Conservation (phyloP, 225 moss, liverwort and hornwort genomes). For the Ulota crispa region DNA sequence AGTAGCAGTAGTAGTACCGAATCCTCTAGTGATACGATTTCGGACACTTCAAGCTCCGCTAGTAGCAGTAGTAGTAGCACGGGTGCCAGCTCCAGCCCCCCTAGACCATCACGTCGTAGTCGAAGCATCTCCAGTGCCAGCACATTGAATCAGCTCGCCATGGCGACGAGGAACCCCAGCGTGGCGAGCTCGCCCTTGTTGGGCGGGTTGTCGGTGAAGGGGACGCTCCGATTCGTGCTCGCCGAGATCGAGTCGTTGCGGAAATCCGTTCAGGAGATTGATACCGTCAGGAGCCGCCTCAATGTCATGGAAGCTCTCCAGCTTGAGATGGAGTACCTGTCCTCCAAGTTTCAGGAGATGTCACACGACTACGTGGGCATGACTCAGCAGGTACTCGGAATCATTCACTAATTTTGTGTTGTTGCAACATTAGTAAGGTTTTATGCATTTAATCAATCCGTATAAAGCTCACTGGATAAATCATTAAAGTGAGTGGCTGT, state of each 20-base stretch:
- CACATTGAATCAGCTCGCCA: constrained; percentile 13
- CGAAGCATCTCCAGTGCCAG: constrained; percentile 39
- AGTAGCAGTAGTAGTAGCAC: constrained; percentile 28
- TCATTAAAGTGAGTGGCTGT: neutral
- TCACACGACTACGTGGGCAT: constrained; percentile 49
- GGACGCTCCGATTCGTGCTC: constrained; percentile 40
- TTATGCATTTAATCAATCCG: neutral
- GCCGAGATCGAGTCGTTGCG: constrained; percentile 45
- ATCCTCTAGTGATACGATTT: constrained; percentile 32
- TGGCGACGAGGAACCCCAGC: constrained; percentile 24
- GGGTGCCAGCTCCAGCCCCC: constrained; percentile 14
- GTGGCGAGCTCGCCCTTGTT: constrained; percentile 46
- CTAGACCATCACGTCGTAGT: neutral
- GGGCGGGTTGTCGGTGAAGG: constrained; percentile 51
- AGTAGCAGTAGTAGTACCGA: constrained; percentile 15
- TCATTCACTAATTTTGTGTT: neutral
- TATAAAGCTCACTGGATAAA: neutral
- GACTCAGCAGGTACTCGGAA: constrained; percentile 42
- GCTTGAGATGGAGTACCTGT: constrained; percentile 32
- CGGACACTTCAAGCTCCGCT: constrained; percentile 24
- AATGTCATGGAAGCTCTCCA: constrained; percentile 30
- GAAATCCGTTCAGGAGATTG: constrained; percentile 43
- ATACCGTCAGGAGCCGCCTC: constrained; percentile 37
- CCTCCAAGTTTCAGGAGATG: constrained; percentile 39
- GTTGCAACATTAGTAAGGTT: neutral